phyloP scores from a whole-genome alignment of 768 basidiomycete species.

The Lentinula aciculospora region DNA sequence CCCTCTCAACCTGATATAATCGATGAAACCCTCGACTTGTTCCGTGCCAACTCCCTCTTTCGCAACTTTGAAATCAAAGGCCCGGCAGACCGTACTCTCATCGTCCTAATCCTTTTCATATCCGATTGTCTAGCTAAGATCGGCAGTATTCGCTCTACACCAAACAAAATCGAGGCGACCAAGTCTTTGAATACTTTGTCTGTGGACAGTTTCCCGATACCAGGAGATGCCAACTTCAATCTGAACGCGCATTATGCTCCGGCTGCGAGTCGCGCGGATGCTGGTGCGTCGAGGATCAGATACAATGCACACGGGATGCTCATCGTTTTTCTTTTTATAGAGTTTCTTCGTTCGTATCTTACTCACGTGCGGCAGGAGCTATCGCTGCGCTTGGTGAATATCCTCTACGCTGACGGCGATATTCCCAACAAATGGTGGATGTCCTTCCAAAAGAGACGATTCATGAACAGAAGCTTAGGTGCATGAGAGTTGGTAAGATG shows the following conservation, averaged over 20 bases:
- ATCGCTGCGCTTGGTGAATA: conserved; percentile 78
- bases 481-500: conserved; percentile 43
- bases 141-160: conserved; percentile 60
- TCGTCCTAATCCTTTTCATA: conserved; percentile 95
- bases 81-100: conserved; percentile 90
- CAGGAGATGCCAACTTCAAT: conserved; percentile 93
- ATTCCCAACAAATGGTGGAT: conserved; percentile 99
- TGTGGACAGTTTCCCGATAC: conserved; percentile 89
- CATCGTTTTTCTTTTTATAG: conserved; percentile 30
- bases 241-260: conserved; percentile 88
- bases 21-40: conserved; percentile 93
- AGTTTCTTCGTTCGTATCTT: conserved; percentile 87
- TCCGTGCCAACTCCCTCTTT: conserved; percentile 98
- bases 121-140: conserved; percentile 96
- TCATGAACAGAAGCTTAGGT: conserved; percentile 89
- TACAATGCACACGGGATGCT: neutral
- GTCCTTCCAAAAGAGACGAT: conserved; percentile 96
- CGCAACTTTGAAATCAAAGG: conserved; percentile 99
- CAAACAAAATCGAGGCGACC: conserved; percentile 76
- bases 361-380: conserved; percentile 92
- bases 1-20: conserved; percentile 79
- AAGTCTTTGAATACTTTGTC: conserved; percentile 89
- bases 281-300: conserved; percentile 47
- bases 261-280: conserved; percentile 70
- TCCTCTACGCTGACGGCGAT: conserved; percentile 88